Percentiles rank a stretch among this genome's conserved stretches.
These are phyloP conservation scores for Vitis hybrid DNA, from an alignment of 177 flowering plant species.

Conservation along the genomic window DNA sequence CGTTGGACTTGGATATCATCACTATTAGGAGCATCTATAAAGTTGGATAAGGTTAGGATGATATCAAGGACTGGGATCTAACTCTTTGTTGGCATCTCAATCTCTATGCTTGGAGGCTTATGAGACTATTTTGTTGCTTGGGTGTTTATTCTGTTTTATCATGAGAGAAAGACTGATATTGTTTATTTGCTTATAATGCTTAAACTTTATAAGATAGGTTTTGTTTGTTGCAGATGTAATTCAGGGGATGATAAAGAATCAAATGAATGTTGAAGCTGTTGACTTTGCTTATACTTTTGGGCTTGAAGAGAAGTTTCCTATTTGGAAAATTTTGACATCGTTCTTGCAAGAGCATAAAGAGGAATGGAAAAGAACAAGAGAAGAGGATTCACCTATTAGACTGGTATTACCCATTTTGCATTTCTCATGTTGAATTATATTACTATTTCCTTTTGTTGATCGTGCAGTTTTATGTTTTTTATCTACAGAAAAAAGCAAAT, in stretches of 20 bases:
- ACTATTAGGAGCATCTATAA: too few relatives aligned
- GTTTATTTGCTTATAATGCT: not conserved
- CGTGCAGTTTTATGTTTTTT: not conserved
- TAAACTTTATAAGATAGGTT: not conserved
- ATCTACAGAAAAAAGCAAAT: constrained; percentile 37
- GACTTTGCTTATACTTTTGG: constrained; percentile 41
- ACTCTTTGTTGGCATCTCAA: too few relatives aligned
- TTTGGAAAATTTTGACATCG: constrained; percentile 31
- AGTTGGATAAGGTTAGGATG: too few relatives aligned
- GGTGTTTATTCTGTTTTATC: too few relatives aligned
- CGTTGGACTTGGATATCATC: too few relatives aligned
- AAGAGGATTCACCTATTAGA: constrained; percentile 20
- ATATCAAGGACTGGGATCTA: too few relatives aligned
- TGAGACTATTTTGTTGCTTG: too few relatives aligned
- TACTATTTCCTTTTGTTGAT: not conserved
- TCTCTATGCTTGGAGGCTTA: too few relatives aligned
- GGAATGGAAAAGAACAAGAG: constrained; percentile 27
- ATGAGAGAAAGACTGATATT: not conserved
- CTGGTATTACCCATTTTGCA: constrained; percentile 27
- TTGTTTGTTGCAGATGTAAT: constrained; percentile 37
- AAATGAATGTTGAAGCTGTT: constrained; percentile 44
- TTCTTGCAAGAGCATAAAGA: constrained; percentile 34
- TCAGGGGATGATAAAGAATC: constrained; percentile 34
- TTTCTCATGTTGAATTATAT: not conserved
- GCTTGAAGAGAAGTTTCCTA: constrained; percentile 41